Percentiles rank a stretch among this genome's conserved stretches.
These are phyloP conservation scores for Magnolia kwangsiensis DNA, from an alignment of 164 flowering plant species.

Conservation along the genomic window DNA sequence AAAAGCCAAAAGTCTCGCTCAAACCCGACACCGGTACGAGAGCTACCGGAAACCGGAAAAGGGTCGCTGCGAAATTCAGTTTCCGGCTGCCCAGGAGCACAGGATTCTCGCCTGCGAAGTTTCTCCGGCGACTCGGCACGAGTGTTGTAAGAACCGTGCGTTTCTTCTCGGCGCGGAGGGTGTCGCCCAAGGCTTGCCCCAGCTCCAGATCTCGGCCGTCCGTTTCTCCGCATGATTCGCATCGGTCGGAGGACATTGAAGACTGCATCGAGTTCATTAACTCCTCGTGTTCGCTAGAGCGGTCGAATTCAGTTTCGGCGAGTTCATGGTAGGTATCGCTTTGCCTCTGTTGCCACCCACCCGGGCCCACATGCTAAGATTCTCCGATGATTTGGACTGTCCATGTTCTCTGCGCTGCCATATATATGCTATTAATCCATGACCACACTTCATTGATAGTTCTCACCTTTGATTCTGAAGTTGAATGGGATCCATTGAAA, in stretches of 20 bases:
- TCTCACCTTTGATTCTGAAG: too few species aligned
- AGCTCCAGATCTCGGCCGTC: slow-evolving; percentile 35
- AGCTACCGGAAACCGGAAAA: slow-evolving; percentile 25
- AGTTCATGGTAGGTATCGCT: not conserved
- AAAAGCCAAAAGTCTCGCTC: slow-evolving; percentile 17
- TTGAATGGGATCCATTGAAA: too few species aligned
- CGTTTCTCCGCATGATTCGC: slow-evolving; percentile 42
- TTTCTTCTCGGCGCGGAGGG: slow-evolving; percentile 27
- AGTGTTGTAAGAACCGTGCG: slow-evolving; percentile 38
- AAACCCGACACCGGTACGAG: slow-evolving; percentile 14
- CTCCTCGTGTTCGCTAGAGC: slow-evolving; percentile 40
- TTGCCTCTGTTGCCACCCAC: too few species aligned
- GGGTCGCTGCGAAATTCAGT: slow-evolving; percentile 19
- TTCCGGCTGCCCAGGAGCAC: slow-evolving; percentile 27
- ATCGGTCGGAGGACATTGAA: slow-evolving; percentile 51
- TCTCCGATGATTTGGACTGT: too few species aligned
- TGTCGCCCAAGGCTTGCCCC: slow-evolving; percentile 26
- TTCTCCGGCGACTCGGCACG: slow-evolving; percentile 32
- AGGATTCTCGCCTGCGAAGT: slow-evolving; percentile 29
- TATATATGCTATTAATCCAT: too few species aligned
- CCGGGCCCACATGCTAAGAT: too few species aligned
- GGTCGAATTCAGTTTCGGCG: slow-evolving; percentile 30
- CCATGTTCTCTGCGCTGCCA: too few species aligned
- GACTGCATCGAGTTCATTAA: slow-evolving; percentile 75
- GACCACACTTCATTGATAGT: too few species aligned